Evolutionary conservation across 441 rosid genomes (phyloP).

Genomic region (Dalechampia spathulata): DNA sequence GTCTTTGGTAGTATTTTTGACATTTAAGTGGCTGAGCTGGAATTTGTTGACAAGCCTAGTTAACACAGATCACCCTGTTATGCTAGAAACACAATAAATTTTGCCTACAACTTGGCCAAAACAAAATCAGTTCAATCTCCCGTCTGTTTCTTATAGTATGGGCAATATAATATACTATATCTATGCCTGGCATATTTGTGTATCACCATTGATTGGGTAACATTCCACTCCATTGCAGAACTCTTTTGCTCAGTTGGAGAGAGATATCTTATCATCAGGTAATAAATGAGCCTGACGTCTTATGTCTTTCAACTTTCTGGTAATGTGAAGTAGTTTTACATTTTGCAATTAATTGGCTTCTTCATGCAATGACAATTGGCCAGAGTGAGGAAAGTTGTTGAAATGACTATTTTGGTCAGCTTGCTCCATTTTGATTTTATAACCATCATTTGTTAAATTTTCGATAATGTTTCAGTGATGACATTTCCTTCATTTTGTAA

Average conservation of each 20-base stretch:
- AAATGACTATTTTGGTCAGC: too few relatives aligned
- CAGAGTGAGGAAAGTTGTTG: too few relatives aligned
- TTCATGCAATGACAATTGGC: too few relatives aligned
- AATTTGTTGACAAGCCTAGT: too few relatives aligned
- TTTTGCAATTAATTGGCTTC: too few relatives aligned
- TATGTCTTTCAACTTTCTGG: not conserved
- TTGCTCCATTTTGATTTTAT: too few relatives aligned
- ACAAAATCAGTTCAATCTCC: not conserved
- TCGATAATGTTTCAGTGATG: too few relatives aligned
- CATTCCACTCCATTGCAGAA: slow-evolving; percentile 48
- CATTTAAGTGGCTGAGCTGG: slow-evolving; percentile 1
- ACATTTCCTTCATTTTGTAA: too few relatives aligned
- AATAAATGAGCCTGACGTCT: slow-evolving; percentile 9
- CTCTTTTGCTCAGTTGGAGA: slow-evolving; percentile 98
- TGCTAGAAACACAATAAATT: too few relatives aligned
- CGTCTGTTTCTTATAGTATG: not conserved
- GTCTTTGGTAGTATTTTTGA: too few relatives aligned
- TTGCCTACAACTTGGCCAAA: not conserved
- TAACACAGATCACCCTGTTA: too few relatives aligned
- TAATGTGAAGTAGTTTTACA: slow-evolving; percentile 7
- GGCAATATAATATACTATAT: not conserved
- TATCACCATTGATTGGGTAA: slow-evolving; percentile 16
- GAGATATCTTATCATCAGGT: slow-evolving; percentile 83
- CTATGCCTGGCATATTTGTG: not conserved
- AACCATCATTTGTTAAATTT: too few relatives aligned